Base-by-base conservation (phyloP, 2,329 filamentous ascomycete species). In the Colletotrichum incanum region DNA sequence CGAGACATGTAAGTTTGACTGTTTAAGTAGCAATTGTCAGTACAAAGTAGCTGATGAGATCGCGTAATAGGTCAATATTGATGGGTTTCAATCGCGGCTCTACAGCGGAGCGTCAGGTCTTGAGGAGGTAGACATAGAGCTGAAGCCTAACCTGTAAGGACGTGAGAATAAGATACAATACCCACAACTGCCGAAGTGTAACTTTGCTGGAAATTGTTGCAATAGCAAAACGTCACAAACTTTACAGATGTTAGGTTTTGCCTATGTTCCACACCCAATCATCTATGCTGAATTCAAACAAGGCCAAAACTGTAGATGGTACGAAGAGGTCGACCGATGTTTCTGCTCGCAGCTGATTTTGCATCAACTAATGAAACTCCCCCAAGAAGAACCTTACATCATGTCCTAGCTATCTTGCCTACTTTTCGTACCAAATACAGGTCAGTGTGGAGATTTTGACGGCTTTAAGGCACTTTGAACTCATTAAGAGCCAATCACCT, bases 1-100 rank as follows among this genome's bases (percentile, higher is more conserved):
- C 63, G n/a, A 76, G 73, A 60, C 76, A 78, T 37, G 76, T 78
- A 69, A 73, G 76, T 74, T 41, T n/a, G 3, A 18, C n/a, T 18
- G 3, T 9, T 5, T 41, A 7, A 28, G 14, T 5, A 7, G 39
- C 6, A n/a, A n/a, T n/a, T 64, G 39, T 65, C 20, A n/a, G 28
- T 37, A 5, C n/a, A n/a, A 59, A 5, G 8, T 39, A 14, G 12
- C 50, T 66, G 18, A 66, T 11, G 16, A 18, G 11, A 2, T 41
- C 1, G 16, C 6, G 28, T 7, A 11, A 18, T 39, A 74, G 73
- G 55, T 74, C 9, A 78, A 77, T 31, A 68, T 68, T 8, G 69
- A 63, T 50, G 73, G 59, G 20, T 60, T 77, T 11, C 61, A 61
- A 2, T 62, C 73, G 2, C 63, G 54, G 12, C 34, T 78, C 3